Percentiles rank a stretch among this genome's conserved stretches.
These are phyloP conservation scores for Clavariopsis aquatica DNA, from an alignment of 495 filamentous ascomycete species.

Conservation along the genomic window DNA sequence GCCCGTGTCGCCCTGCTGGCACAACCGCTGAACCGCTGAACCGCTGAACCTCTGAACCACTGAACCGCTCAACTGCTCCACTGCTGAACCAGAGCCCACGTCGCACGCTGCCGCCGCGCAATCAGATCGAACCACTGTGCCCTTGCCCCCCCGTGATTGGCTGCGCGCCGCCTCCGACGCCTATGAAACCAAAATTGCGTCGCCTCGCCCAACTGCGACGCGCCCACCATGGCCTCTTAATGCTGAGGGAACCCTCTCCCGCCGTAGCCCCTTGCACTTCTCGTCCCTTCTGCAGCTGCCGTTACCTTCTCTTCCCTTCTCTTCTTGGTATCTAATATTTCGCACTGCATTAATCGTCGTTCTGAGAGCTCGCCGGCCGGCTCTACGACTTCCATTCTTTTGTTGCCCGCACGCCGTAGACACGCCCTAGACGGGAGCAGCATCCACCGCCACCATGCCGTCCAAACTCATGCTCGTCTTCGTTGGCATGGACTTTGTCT, in stretches of 20 bases:
- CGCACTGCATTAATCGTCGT: conserved; percentile 26
- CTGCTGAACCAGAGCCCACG: no score
- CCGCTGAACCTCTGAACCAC: no score
- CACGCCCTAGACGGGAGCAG: background rate
- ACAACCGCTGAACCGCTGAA: no score
- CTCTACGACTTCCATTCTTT: conserved; percentile 35
- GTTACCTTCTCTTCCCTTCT: conserved; percentile 23
- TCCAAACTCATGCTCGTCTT: conserved; percentile 42
- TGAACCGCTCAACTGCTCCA: no score
- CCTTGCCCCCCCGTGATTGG: conserved; percentile 25
- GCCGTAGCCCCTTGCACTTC: conserved; percentile 12
- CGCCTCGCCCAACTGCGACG: conserved; percentile 29
- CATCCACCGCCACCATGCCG: conserved; percentile 32
- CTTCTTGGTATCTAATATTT: conserved; percentile 32
- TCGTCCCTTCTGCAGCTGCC: conserved; percentile 16
- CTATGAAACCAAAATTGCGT: conserved; percentile 33
- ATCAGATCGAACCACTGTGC: conserved; percentile 21
- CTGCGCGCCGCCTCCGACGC: conserved; percentile 12
- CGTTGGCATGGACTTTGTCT: conserved; percentile 55
- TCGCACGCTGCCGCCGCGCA: conserved; percentile 2
- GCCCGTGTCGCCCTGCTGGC: no score
- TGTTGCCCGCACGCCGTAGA: background rate
- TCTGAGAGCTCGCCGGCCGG: conserved; percentile 36
- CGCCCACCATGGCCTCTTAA: conserved; percentile 30
- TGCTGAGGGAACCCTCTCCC: conserved; percentile 26